phyloP scores from a whole-genome alignment of 2,329 filamentous ascomycete genomes.

The Phaeomoniella chlamydospora region DNA sequence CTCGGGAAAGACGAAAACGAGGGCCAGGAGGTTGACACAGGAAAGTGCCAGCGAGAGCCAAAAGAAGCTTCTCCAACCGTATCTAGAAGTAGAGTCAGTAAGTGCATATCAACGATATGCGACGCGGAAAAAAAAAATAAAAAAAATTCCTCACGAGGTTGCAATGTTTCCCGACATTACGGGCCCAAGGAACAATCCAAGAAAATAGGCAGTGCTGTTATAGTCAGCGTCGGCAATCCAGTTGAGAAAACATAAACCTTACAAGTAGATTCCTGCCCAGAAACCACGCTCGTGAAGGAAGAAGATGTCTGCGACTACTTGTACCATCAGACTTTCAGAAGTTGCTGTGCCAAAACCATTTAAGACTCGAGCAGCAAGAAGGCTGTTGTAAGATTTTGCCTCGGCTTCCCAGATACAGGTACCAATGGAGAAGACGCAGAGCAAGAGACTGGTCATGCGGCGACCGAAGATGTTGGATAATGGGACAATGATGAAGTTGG shows the following conservation, averaged over 20 bases:
- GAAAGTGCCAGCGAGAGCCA: slow-evolving; percentile 27
- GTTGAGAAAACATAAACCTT: slow-evolving; percentile 7
- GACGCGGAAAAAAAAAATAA: too few species aligned
- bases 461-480: slow-evolving; percentile 31
- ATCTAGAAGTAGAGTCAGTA: too few species aligned
- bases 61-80: slow-evolving; percentile 32
- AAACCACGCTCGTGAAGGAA: slow-evolving; percentile 27
- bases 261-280: slow-evolving; percentile 25
- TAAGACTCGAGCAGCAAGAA: slow-evolving; percentile 27
- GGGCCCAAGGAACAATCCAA: slow-evolving; percentile 27
- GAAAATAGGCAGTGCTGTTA: slow-evolving; percentile 21
- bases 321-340: slow-evolving; percentile 26
- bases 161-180: slow-evolving; percentile 28
- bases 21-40: slow-evolving; percentile 21
- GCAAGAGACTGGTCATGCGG: slow-evolving; percentile 22
- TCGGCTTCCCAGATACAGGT: slow-evolving; percentile 29
- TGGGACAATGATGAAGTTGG: slow-evolving; percentile 29
- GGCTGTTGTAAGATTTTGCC: slow-evolving; percentile 24
- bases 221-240: slow-evolving; percentile 9
- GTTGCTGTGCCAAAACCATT: slow-evolving; percentile 28
- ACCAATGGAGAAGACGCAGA: slow-evolving; percentile 23
- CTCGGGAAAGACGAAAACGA: slow-evolving; percentile 26
- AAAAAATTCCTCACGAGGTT: too few species aligned
- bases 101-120: too few species aligned
- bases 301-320: slow-evolving; percentile 30